Evolutionary conservation across 2,329 filamentous ascomycete species (phyloP).

Genomic region (Zarea fungicola): DNA sequence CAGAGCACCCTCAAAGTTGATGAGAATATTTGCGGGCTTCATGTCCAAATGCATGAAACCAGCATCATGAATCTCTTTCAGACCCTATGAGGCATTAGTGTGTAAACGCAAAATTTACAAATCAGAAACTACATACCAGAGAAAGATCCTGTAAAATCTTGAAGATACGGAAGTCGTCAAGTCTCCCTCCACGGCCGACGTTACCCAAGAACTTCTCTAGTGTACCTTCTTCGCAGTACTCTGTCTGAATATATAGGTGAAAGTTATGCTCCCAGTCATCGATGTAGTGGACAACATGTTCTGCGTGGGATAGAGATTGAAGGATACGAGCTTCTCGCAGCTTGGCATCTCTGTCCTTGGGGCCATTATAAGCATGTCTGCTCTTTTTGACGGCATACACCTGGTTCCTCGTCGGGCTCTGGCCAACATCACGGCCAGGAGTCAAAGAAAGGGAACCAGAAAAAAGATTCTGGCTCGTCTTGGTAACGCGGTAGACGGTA

Average conservation of each 20-base stretch:
- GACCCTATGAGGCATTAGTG: constrained; percentile 57
- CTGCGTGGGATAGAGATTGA: constrained; percentile 68
- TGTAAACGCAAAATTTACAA: too few relatives aligned
- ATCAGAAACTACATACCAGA: constrained; percentile 58
- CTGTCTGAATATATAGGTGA: constrained; percentile 93
- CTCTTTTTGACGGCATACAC: constrained; percentile 95
- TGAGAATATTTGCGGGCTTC: constrained; percentile 79
- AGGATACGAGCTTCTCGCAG: constrained; percentile 79
- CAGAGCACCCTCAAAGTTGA: constrained; percentile 73
- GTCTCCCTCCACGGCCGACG: constrained; percentile 73
- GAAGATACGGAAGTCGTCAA: constrained; percentile 98
- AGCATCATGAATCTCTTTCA: constrained; percentile 84
- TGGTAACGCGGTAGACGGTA: constrained; percentile 75
- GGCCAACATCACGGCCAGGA: constrained; percentile 43
- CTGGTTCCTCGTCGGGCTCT: constrained; percentile 47
- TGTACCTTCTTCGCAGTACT: constrained; percentile 92
- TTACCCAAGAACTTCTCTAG: constrained; percentile 80
- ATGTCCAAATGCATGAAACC: constrained; percentile 82
- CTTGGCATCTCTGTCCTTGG: constrained; percentile 75
- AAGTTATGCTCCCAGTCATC: constrained; percentile 83
- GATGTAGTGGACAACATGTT: constrained; percentile 79
- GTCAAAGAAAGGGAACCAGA: constrained; percentile 39
- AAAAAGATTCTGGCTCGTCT: constrained; percentile 24
- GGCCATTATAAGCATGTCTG: constrained; percentile 70
- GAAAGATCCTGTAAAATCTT: constrained; percentile 88